A percentile compares a stretch with the other conserved stretches of the same genome.
phyloP scores from a whole-genome alignment of 495 filamentous ascomycete genomes.

The Neurospora sp. region DNA sequence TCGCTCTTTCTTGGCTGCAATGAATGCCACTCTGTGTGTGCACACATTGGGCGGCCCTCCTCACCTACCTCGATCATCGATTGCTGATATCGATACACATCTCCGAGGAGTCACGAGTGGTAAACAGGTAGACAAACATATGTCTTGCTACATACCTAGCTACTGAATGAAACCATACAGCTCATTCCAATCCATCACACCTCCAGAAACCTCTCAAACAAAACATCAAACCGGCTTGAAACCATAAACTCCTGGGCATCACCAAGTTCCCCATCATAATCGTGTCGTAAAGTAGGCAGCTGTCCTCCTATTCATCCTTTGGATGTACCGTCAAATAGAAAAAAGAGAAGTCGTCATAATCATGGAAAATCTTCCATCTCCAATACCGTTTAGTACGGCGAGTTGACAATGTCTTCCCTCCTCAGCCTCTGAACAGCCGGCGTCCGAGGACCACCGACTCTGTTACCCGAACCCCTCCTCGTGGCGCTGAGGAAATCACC shows the following conservation, averaged over 20 bases:
- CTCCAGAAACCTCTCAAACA: background rate
- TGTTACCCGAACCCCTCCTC: slow-evolving; percentile 34
- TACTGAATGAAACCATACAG: background rate
- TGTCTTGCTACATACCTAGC: background rate
- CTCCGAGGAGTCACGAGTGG: background rate
- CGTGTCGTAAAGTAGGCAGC: background rate
- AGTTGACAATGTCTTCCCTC: slow-evolving; percentile 73
- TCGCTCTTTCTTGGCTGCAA: background rate
- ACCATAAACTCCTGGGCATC: background rate
- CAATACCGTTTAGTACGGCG: slow-evolving; percentile 51
- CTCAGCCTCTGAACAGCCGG: slow-evolving; percentile 46
- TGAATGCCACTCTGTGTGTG: background rate
- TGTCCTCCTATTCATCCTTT: background rate
- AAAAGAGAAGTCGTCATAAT: background rate
- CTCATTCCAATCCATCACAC: background rate
- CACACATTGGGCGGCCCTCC: background rate
- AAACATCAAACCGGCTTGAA: background rate
- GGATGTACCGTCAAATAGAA: too few species aligned
- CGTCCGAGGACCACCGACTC: slow-evolving; percentile 27
- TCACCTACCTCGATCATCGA: background rate
- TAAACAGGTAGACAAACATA: background rate
- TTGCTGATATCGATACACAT: background rate
- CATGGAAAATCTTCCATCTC: background rate
- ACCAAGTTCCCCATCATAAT: background rate
- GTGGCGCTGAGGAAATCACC: slow-evolving; percentile 40